Conservation (phyloP, 2,329 filamentous ascomycete species). For the Trichoderma oligosporum region DNA sequence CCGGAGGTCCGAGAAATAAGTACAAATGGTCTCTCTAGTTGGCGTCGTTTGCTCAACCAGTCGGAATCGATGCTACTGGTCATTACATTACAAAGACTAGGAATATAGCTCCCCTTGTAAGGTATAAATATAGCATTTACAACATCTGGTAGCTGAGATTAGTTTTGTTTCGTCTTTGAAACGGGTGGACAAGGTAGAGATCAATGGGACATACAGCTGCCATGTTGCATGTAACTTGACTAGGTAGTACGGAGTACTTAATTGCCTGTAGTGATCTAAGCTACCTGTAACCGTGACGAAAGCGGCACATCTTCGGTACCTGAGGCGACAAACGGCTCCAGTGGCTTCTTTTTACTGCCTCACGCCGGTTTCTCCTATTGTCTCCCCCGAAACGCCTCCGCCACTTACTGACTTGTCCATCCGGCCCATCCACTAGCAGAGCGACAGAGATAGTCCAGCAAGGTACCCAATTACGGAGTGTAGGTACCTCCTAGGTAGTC, state of each 20-base stretch:
- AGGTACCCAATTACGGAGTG: too few species aligned
- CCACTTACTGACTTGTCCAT: neutral
- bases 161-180: neutral
- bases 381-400: conserved; percentile 3
- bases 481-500: too few species aligned
- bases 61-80: neutral
- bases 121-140: neutral
- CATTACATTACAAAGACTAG: neutral
- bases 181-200: too few species aligned
- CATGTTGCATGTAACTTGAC: neutral
- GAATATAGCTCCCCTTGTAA: neutral
- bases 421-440: conserved; percentile 4
- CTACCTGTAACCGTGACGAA: conserved; percentile 8
- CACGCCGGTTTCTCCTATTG: conserved; percentile 4
- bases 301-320: conserved; percentile 27
- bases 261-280: neutral
- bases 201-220: too few species aligned
- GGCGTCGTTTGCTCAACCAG: neutral
- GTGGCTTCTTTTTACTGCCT: neutral
- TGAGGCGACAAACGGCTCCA: neutral
- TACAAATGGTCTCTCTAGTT: neutral
- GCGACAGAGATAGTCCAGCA: neutral
- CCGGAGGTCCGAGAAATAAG: conserved; percentile 13
- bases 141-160: too few species aligned
- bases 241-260: neutral